phyloP scores from a whole-genome alignment of 192 early-diverging fungal genomes.

The Coemansia furcata region DNA sequence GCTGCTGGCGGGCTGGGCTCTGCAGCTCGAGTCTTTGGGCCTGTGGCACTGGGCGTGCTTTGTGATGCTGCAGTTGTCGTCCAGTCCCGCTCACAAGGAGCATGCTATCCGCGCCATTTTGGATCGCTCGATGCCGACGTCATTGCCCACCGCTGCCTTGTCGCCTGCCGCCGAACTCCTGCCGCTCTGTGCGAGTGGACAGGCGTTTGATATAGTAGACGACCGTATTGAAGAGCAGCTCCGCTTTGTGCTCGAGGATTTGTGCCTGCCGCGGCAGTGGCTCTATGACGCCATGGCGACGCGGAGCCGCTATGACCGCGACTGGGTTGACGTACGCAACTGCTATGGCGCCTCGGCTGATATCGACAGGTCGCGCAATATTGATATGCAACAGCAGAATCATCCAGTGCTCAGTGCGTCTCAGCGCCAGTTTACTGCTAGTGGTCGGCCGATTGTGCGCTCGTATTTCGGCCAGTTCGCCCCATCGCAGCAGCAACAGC shows the following conservation, averaged over 20 bases:
- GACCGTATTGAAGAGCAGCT: slow-evolving; percentile 13
- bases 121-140: slow-evolving; percentile 25
- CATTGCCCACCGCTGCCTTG: slow-evolving; percentile 13
- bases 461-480: slow-evolving; percentile 1
- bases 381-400: not conserved
- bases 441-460: slow-evolving; percentile 4
- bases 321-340: slow-evolving; percentile 20
- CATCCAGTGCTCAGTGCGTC: not conserved
- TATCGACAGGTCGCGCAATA: not conserved
- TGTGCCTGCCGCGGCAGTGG: slow-evolving; percentile 66
- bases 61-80: slow-evolving; percentile 66
- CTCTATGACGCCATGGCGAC: slow-evolving; percentile 40
- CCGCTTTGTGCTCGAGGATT: slow-evolving; percentile 59
- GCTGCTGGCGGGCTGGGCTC: slow-evolving; percentile 61
- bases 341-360: not conserved
- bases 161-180: slow-evolving; percentile 8
- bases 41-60: slow-evolving; percentile 85
- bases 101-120: slow-evolving; percentile 45
- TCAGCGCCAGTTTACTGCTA: slow-evolving; percentile 5
- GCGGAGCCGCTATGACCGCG: slow-evolving; percentile 54
- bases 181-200: not conserved
- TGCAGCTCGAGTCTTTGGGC: slow-evolving; percentile 70
- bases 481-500: not conserved
- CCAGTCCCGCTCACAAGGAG: slow-evolving; percentile 37
- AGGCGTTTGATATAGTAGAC: not conserved